A percentile compares a stretch with the other conserved stretches of the same genome.
These are phyloP conservation scores for Phanerochaete sordida DNA, from an alignment of 768 basidiomycete species.

Conservation along the genomic window DNA sequence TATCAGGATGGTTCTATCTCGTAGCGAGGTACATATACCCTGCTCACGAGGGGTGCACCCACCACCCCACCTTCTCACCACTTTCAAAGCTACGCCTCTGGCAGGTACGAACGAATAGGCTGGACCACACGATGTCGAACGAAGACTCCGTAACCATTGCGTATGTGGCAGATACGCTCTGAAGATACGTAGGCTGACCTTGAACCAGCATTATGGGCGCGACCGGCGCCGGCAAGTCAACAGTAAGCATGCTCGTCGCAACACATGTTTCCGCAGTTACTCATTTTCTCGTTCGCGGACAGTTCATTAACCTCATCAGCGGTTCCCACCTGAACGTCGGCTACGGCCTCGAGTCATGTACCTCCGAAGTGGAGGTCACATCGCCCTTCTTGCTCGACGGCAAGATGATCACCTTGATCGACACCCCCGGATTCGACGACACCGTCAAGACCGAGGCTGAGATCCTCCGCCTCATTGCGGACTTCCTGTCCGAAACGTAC, in stretches of 20 bases:
- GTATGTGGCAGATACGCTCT: background rate
- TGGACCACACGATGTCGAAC: background rate
- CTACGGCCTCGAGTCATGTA: slow-evolving; percentile 17
- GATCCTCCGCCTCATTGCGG: slow-evolving; percentile 12
- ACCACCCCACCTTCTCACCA: too few relatives aligned
- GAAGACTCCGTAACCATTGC: slow-evolving; percentile 10
- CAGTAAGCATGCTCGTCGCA: slow-evolving; percentile 2
- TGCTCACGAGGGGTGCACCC: too few relatives aligned
- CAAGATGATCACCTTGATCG: slow-evolving; percentile 15
- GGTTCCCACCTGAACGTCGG: slow-evolving; percentile 15
- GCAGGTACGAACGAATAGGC: background rate
- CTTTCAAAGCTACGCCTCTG: background rate
- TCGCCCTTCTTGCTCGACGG: slow-evolving; percentile 14
- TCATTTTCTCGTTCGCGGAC: background rate
- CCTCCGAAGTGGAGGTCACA: slow-evolving; percentile 12
- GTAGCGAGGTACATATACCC: background rate
- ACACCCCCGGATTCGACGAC: slow-evolving; percentile 24
- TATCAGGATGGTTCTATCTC: background rate
- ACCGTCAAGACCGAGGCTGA: slow-evolving; percentile 13
- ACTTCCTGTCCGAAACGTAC: slow-evolving; percentile 14
- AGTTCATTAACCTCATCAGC: slow-evolving; percentile 24
- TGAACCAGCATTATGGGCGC: slow-evolving; percentile 20
- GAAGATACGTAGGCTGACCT: background rate
- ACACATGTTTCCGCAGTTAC: background rate
- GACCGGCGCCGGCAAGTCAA: slow-evolving; percentile 19